Percentiles rank a stretch among this genome's conserved stretches.
phyloP scores from a whole-genome alignment of 176 grass and related monocot genomes.

The Themeda triandra region DNA sequence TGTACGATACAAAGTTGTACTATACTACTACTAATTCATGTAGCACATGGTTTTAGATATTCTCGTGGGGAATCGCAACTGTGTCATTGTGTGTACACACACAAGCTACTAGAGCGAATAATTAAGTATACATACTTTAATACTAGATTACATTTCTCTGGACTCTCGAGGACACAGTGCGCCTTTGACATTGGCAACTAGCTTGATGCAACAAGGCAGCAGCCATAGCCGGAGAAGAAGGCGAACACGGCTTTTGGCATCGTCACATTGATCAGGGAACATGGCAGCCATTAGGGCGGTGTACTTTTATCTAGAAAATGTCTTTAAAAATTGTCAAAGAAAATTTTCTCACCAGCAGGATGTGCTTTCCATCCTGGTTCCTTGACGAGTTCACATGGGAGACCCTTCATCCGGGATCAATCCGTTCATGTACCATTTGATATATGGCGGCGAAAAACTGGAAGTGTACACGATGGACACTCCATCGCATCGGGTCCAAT shows the following conservation, averaged over 20 bases:
- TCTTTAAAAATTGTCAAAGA: not conserved
- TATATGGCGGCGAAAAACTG: not conserved
- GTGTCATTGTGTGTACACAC: not conserved
- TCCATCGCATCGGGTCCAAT: not conserved
- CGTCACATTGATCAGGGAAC: not conserved
- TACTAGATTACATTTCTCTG: not conserved
- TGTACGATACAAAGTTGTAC: too few relatives aligned
- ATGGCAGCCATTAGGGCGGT: not conserved
- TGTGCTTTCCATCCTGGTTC: not conserved
- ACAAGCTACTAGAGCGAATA: not conserved
- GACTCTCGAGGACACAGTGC: not conserved
- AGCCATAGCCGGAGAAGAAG: not conserved
- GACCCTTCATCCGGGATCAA: not conserved
- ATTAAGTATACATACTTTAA: not conserved
- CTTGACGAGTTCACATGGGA: not conserved
- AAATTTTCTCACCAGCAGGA: not conserved
- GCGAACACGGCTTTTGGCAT: not conserved
- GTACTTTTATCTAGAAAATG: not conserved
- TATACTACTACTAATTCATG: too few relatives aligned
- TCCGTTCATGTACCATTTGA: too few relatives aligned
- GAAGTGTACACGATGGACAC: not conserved
- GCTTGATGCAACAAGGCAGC: not conserved
- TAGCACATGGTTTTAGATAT: not conserved
- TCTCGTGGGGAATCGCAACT: not conserved
- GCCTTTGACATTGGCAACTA: too few relatives aligned